Percentiles rank a stretch among this genome's conserved stretches.
phyloP scores from a whole-genome alignment of 1,139 yeast species.

The Pichia sp. region DNA sequence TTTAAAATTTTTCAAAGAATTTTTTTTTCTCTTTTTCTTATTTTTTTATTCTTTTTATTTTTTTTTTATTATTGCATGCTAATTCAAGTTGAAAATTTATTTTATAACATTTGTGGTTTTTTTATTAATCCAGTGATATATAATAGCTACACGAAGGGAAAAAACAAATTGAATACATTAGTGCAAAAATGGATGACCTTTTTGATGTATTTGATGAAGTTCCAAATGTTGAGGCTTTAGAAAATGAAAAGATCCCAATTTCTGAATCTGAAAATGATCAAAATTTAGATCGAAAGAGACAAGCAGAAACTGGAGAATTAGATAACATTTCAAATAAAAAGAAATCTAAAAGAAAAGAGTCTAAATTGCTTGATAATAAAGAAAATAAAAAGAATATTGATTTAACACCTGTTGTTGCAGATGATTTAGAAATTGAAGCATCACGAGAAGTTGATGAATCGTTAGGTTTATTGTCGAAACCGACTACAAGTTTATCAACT shows the following conservation, averaged over 20 bases:
- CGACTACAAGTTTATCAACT: not conserved
- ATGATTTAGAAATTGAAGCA: slow-evolving; percentile 86
- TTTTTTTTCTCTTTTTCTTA: too few relatives aligned
- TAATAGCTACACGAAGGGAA: too few relatives aligned
- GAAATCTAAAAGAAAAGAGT: slow-evolving; percentile 21
- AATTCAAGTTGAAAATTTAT: too few relatives aligned
- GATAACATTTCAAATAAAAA: slow-evolving; percentile 15
- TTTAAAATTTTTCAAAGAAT: too few relatives aligned
- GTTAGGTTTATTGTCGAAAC: slow-evolving; percentile 50
- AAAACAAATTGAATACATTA: too few relatives aligned
- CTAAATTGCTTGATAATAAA: slow-evolving; percentile 27
- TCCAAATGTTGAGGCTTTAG: slow-evolving; percentile 31
- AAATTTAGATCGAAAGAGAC: too few relatives aligned
- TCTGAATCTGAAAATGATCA: slow-evolving; percentile 7
- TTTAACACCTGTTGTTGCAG: slow-evolving; percentile 70
- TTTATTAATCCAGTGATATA: too few relatives aligned
- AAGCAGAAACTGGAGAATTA: slow-evolving; percentile 16
- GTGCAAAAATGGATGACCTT: slow-evolving; percentile 46
- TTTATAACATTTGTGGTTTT: not conserved
- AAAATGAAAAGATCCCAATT: not conserved
- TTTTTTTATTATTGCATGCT: not conserved
- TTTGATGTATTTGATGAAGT: slow-evolving; percentile 64
- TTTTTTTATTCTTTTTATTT: not conserved
- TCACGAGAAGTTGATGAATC: slow-evolving; percentile 81
- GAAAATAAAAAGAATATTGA: slow-evolving; percentile 31